These are phyloP conservation scores for Areca catechu DNA, from an alignment of 176 grass and related monocot species.

Conservation along the genomic window DNA sequence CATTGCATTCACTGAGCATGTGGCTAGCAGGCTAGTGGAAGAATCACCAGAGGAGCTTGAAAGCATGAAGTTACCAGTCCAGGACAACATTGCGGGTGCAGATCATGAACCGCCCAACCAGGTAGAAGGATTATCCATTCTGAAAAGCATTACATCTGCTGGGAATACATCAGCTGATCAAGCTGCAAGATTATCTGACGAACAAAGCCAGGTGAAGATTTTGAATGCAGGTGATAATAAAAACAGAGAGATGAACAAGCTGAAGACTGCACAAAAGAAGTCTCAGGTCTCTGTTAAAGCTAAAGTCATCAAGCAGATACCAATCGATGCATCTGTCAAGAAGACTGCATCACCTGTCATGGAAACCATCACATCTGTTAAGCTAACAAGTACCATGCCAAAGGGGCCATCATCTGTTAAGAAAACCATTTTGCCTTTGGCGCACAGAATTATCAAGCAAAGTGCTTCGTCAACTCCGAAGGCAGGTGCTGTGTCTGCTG, in stretches of 20 bases:
- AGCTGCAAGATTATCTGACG: background rate
- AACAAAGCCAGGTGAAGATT: background rate
- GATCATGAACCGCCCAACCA: background rate
- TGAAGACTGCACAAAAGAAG: background rate
- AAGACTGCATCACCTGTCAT: background rate
- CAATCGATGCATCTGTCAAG: background rate
- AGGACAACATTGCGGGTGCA: background rate
- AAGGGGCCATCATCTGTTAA: background rate
- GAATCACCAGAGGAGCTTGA: constrained; percentile 1
- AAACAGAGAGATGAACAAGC: constrained; percentile 9
- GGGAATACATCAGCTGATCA: background rate
- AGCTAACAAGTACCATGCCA: background rate
- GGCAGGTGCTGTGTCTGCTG: background rate
- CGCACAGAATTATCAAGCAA: constrained; percentile 26
- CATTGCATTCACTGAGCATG: background rate
- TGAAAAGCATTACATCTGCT: too few species aligned
- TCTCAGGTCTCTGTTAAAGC: background rate
- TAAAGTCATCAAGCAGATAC: background rate
- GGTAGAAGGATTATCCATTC: background rate
- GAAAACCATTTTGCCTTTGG: constrained; percentile 3
- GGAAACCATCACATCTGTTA: background rate
- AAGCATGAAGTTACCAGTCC: background rate
- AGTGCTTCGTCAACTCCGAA: constrained; percentile 10
- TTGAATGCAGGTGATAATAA: constrained; percentile 12
- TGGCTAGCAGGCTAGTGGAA: background rate